Percentiles rank a stretch among this genome's conserved stretches.
These are phyloP conservation scores for Vitis amurensis DNA, from an alignment of 164 flowering plant species.

Conservation along the genomic window DNA sequence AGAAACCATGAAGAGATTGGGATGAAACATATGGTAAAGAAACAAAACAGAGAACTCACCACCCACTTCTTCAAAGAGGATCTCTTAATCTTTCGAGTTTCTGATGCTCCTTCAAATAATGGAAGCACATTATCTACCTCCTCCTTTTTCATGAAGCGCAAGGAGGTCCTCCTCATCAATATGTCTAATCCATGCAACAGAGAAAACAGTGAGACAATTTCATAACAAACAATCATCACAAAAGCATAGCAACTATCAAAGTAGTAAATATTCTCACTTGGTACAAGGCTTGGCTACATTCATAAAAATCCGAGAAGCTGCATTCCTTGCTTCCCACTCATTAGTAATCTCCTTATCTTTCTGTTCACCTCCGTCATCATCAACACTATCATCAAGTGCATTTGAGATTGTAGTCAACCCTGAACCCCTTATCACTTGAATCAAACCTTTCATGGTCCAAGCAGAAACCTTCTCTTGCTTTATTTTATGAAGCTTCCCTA, in stretches of 20 bases:
- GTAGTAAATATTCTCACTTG: conserved; percentile 36
- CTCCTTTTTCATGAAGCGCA: conserved; percentile 41
- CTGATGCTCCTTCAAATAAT: conserved; percentile 47
- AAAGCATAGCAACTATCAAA: neutral
- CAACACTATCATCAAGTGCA: conserved; percentile 30
- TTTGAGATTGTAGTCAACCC: conserved; percentile 41
- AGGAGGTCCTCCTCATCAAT: conserved; percentile 54
- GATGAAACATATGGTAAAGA: no score
- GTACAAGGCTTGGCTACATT: conserved; percentile 48
- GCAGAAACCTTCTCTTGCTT: conserved; percentile 53
- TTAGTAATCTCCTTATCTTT: conserved; percentile 36
- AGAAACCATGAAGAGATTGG: neutral
- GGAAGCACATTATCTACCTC: conserved; percentile 39
- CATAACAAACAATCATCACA: neutral
- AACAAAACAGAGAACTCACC: conserved; percentile 29
- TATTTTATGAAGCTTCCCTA: conserved; percentile 43
- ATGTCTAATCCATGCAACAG: conserved; percentile 31
- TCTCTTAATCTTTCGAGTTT: conserved; percentile 42
- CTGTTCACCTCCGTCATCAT: conserved; percentile 32
- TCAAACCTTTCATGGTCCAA: conserved; percentile 50
- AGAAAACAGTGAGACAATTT: neutral
- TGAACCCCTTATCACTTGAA: conserved; percentile 30
- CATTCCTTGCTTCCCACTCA: conserved; percentile 51
- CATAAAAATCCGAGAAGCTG: conserved; percentile 43
- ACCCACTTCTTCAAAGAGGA: conserved; percentile 49